phyloP scores from a whole-genome alignment of 2,329 filamentous ascomycete genomes.

The Cordyceps farinosa region DNA sequence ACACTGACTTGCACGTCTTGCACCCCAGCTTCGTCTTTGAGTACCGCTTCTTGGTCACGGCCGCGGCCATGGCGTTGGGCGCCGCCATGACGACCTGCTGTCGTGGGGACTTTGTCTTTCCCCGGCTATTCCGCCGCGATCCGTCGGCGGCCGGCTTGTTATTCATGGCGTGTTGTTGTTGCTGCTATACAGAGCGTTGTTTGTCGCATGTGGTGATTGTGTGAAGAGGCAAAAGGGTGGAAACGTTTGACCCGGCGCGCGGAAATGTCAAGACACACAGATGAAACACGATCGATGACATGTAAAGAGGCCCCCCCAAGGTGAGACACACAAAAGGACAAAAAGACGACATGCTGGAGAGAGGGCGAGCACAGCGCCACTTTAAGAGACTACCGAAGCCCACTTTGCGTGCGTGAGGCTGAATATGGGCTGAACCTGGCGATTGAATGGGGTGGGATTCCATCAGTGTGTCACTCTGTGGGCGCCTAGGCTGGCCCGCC shows the following conservation, averaged over 20 bases:
- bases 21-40: conserved; percentile 18
- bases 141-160: conserved; percentile 4
- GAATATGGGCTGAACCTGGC: conserved; percentile 14
- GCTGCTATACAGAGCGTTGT: too few relatives aligned
- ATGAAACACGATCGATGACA: conserved; percentile 4
- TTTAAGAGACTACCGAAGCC: conserved; percentile 8
- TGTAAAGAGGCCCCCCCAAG: not conserved
- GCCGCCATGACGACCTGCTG: not conserved
- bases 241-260: not conserved
- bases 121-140: conserved; percentile 3
- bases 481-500: not conserved
- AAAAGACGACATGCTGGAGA: not conserved
- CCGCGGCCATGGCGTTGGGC: not conserved
- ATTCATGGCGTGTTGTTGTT: not conserved
- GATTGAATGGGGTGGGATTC: conserved; percentile 10
- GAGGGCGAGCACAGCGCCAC: conserved; percentile 13
- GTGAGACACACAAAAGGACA: not conserved
- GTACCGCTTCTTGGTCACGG: conserved; percentile 15
- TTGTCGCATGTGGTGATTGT: too few relatives aligned
- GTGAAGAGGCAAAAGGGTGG: not conserved
- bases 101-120: not conserved
- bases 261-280: not conserved
- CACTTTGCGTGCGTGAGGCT: conserved; percentile 15
- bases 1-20: conserved; percentile 19
- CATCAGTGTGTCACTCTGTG: not conserved